Evolutionary conservation across 2,329 filamentous ascomycete genomes (phyloP).

Genomic region (Xylariales sp.): DNA sequence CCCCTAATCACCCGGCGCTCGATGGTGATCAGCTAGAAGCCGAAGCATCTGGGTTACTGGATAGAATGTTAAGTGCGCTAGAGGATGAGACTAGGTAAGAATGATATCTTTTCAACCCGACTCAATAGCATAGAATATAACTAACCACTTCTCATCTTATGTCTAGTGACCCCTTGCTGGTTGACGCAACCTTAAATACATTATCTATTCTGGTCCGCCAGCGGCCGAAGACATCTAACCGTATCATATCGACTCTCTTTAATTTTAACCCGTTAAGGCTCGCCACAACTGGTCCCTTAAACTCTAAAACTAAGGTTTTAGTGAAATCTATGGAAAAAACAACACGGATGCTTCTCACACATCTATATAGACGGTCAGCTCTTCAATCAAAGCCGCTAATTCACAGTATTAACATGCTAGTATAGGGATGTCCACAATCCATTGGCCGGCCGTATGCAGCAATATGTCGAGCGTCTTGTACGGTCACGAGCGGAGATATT

Average conservation of each 20-base stretch:
- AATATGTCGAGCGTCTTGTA: conserved; percentile 85
- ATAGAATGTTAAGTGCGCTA: conserved; percentile 85
- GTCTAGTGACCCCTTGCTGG: conserved; percentile 82
- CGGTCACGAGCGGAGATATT: conserved; percentile 82
- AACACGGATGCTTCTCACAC: conserved; percentile 82
- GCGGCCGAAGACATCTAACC: conserved; percentile 82
- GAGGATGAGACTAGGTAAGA: conserved; percentile 85
- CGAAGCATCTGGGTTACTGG: conserved; percentile 89
- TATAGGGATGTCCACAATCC: conserved; percentile 82
- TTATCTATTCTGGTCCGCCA: conserved; percentile 85
- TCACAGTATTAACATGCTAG: conserved; percentile 42
- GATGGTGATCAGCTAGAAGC: conserved; percentile 87
- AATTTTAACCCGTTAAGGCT: conserved; percentile 92
- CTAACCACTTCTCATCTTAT: conserved; percentile 31
- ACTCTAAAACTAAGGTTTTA: conserved; percentile 81
- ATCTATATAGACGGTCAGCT: conserved; percentile 80
- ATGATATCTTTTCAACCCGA: conserved; percentile 7
- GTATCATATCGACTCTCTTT: conserved; percentile 85
- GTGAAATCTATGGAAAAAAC: conserved; percentile 97
- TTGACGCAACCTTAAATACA: conserved; percentile 92
- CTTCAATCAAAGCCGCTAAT: conserved; percentile 13
- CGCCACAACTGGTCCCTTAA: conserved; percentile 76
- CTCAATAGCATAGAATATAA: background rate
- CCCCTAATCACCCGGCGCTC: conserved; percentile 83
- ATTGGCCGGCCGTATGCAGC: conserved; percentile 81